Base-by-base conservation (phyloP, 129 eudicot species). In the Centaurea solstitialis region DNA sequence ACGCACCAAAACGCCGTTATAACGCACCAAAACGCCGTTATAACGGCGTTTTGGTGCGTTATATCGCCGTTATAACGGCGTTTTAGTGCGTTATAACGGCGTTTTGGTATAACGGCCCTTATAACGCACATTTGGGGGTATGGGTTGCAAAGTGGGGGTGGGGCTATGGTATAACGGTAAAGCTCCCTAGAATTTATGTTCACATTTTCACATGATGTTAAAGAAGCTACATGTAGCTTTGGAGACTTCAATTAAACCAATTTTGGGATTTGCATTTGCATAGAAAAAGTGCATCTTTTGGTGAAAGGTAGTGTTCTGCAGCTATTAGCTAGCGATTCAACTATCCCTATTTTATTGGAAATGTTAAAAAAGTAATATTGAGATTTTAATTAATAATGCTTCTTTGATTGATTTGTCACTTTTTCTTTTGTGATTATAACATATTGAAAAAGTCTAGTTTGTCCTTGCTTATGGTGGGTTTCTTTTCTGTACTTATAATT, bases 341-440 rank as follows among this genome's bases (percentile, higher is more conserved):
- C 85, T 61, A 50, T 66, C 41, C 45, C 79, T 72, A 50, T 39
- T 81, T 77, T 64, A 79, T 76, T 72, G 81, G 83, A 53, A 72
- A 86, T 45, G 70, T 38, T 86, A 28, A 30, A 68, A 13, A n/a
- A 9, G 20, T 45, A 11, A 43, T 43, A 30, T 28, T 10, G 43
- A 20, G 0, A 76, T 23, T 6, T 35, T 62, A 26, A 68, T 78
- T 26, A 75, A 50, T 45, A 65, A 38, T n/a, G 74, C 23, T 38
- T 76, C 28, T 80, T 68, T 73, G 80, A 35, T 81, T 77, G 82
- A 86, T 81, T 79, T 78, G 78, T 82, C 81, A 53, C 68, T 79
- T 85, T 74, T 50, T 57, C 65, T 57, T 45, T 77, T 41, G 21
- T 33, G 61, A 57, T 50, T 57, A 15, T 30, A 69, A 74, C 69